Evolutionary conservation across 2,329 filamentous ascomycete species (phyloP), one percentile per base, ranked within the genome.

Genomic region (Chalara sp.): DNA sequence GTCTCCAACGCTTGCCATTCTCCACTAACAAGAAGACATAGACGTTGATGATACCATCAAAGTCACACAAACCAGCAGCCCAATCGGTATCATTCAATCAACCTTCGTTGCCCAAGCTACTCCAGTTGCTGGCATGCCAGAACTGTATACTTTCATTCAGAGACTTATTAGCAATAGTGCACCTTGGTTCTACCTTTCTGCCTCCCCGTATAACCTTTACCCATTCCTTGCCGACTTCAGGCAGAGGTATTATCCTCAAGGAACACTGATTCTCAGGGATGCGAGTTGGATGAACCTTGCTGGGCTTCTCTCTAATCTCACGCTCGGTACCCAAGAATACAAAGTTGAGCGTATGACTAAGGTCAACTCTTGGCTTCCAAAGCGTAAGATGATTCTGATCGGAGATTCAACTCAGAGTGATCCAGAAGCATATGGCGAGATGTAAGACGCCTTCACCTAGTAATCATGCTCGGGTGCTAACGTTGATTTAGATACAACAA

Each of bases 11-110:
- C 6, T n/a, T 8, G 7, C 5, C 12, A 28, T 5, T 21, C 33
- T 2, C 5, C 43, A 52, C 59, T 63, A 51, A 65, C 46, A 28
- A 5, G 29, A n/a, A 41, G 11, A 21, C 35, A 33, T 46, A 84
- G 92, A 97, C 61, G 81, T 97, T 58, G 93, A 97, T 64, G 92
- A 97, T 68, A 96, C 91, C 0, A 95, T 97, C 73, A 96, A 97
- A 69, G 73, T 91, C 58, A 96, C 92, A 0, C 76, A 87, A 66
- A 96, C 92, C 0, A 81, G 84, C 42, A 85, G 88, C 46, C 84
- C 89, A 0, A 76, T 86, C 6, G 89, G 89, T 3, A 92, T 96
- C 61, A 73, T 97, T 5, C 78, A 81, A 44, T 85, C 86, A 47
- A 97, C 92, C 0, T 96, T 97, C 62, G 80, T 87, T 44, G 86